These are phyloP conservation scores for Kwoniella dejecticola DNA, from an alignment of 768 basidiomycete species.

Conservation along the genomic window DNA sequence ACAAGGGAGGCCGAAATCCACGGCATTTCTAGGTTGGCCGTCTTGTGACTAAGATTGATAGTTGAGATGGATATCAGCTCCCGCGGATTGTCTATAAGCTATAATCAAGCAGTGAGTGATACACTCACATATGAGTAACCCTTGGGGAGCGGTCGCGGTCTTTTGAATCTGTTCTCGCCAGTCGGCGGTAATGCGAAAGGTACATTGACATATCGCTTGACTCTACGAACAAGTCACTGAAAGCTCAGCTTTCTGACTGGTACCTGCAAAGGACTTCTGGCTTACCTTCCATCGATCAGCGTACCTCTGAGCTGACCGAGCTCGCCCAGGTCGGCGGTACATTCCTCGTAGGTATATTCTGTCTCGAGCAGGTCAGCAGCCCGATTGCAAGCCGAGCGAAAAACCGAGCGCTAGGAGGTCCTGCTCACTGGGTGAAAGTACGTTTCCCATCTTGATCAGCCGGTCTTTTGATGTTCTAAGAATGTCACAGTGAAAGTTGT, in stretches of 20 bases:
- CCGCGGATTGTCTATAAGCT: background rate
- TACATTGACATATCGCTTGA: conserved; percentile 18
- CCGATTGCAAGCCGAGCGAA: too few relatives aligned
- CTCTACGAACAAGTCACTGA: conserved; percentile 6
- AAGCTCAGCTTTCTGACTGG: background rate
- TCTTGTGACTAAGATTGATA: conserved; percentile 6
- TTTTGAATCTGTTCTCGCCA: conserved; percentile 19
- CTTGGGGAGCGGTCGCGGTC: conserved; percentile 16
- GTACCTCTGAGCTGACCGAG: conserved; percentile 8
- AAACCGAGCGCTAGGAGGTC: background rate
- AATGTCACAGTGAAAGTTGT: too few relatives aligned
- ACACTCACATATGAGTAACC: conserved; percentile 16
- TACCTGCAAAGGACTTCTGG: background rate
- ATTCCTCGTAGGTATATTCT: conserved; percentile 18
- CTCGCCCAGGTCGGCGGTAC: conserved; percentile 13
- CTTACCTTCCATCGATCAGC: conserved; percentile 5
- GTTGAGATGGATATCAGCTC: background rate
- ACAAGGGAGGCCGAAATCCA: conserved; percentile 5
- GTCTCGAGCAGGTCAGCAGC: too few relatives aligned
- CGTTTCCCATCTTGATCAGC: conserved; percentile 14
- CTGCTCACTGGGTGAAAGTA: conserved; percentile 13
- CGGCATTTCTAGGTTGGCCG: conserved; percentile 3
- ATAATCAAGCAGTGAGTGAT: background rate
- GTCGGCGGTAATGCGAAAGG: conserved; percentile 25
- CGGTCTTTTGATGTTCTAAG: background rate